Evolutionary conservation across 768 basidiomycete species (phyloP).

Genomic region (Mycena vulgaris): DNA sequence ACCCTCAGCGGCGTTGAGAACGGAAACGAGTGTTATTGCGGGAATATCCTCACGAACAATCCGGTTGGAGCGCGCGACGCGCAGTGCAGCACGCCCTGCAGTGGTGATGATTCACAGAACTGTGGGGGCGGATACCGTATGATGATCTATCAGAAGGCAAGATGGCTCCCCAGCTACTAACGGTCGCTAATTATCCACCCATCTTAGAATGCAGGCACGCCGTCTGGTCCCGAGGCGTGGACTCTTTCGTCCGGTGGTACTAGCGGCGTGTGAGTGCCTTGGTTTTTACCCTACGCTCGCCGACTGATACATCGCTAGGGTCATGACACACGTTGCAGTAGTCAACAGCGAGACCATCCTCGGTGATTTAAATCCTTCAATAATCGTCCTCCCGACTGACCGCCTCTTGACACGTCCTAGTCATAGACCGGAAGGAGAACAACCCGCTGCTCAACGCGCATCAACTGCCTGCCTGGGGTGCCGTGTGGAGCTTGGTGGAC

Average conservation of each 20-base stretch:
- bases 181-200: background rate
- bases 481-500: slow-evolving; percentile 29
- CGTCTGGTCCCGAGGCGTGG: slow-evolving; percentile 28
- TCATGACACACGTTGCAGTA: slow-evolving; percentile 34
- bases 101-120: slow-evolving; percentile 26
- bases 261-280: slow-evolving; percentile 28
- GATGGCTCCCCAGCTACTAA: background rate
- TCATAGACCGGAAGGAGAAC: slow-evolving; percentile 34
- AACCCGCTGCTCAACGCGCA: slow-evolving; percentile 28
- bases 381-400: no score
- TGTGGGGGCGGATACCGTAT: slow-evolving; percentile 27
- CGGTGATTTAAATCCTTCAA: no score
- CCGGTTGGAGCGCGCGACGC: slow-evolving; percentile 26
- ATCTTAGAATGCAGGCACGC: slow-evolving; percentile 9
- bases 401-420: no score
- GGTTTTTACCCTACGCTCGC: background rate
- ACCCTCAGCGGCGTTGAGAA: slow-evolving; percentile 28
- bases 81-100: slow-evolving; percentile 21
- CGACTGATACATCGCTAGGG: background rate
- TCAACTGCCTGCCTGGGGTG: slow-evolving; percentile 27
- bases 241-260: slow-evolving; percentile 26
- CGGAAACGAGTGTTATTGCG: slow-evolving; percentile 33
- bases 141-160: slow-evolving; percentile 29
- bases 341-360: slow-evolving; percentile 32
- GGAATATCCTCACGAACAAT: slow-evolving; percentile 24